These are phyloP conservation scores for Penicillium sp. DNA, from an alignment of 2,329 filamentous ascomycete species.

Conservation along the genomic window DNA sequence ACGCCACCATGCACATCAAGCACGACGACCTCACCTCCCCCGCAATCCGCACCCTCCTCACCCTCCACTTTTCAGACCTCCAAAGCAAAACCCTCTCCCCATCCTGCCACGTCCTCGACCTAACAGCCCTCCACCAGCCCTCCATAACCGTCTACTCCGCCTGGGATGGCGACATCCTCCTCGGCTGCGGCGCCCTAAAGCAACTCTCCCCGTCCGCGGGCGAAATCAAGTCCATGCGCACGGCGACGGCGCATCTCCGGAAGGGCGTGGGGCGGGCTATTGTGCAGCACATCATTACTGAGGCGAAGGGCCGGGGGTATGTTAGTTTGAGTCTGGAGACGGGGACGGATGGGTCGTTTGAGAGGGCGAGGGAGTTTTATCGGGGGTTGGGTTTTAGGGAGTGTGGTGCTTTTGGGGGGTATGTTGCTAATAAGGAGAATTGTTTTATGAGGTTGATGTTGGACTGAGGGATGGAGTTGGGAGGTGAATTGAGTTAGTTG, in stretches of 20 bases:
- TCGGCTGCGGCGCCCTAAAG: not conserved
- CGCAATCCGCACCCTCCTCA: not conserved
- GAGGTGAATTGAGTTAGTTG: not conserved
- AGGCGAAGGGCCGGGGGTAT: not conserved
- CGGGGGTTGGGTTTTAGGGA: not conserved
- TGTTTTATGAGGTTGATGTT: not conserved
- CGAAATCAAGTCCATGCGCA: not conserved
- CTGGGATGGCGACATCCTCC: not conserved
- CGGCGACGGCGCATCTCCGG: not conserved
- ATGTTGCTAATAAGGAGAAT: not conserved
- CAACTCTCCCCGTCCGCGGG: not conserved
- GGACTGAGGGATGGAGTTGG: not conserved
- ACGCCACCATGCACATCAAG: not conserved
- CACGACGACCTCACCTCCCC: not conserved
- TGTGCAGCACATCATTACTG: not conserved
- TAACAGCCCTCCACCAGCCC: not conserved
- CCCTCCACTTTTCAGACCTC: not conserved
- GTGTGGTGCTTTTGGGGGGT: not conserved
- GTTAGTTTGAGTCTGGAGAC: not conserved
- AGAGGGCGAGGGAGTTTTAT: not conserved
- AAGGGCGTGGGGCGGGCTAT: not conserved
- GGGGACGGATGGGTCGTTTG: not conserved
- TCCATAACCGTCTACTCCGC: not conserved
- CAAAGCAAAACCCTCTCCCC: not conserved
- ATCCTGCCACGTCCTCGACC: slow-evolving; percentile 1